Base-by-base conservation (phyloP, 2,329 filamentous ascomycete species). In the Aspergillus tubingensis region DNA sequence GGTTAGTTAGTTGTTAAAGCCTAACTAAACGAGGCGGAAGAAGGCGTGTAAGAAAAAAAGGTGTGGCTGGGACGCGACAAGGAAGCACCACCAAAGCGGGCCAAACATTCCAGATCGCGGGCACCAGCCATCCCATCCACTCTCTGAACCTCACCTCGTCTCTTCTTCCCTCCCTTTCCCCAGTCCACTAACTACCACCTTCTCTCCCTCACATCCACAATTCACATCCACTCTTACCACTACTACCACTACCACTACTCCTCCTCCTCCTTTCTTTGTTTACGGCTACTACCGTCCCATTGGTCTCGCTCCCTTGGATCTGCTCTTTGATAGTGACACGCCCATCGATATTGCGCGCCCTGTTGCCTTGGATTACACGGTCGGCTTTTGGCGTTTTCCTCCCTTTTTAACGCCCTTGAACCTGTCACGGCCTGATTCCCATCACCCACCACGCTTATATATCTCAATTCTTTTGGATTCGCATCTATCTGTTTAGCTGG, bases 361-460 rank as follows among this genome's bases (percentile, higher is more conserved):
- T 27, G 21, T 60, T 62, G 54, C 49, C 27, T 36, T 62, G 49
- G 23, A 52, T 57, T 52, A 52, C 54, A 50, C 58, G 58, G 59
- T 62, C 57, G 61, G 60, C 61, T 55, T 60, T 59, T 56, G 61
- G 55, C 64, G 62, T 65, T 62, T 58, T 54, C 50, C 60, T 63
- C 62, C 62, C 63, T 63, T 63, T 19, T 19, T 44, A 57, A 63
- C 57, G 47, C 58, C 56, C 51, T 60, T 54, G 38, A 53, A 54
- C 50, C 43, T 50, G 41, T 44, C 52, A 32, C 58, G 39, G 17
- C 44, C 53, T 54, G 23, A 38, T 15, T 53, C 38, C 17, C 23
- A 39, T 17, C 56, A 23, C 44, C 21, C 27, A 58, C 48, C 11
- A 27, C 25, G 19, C 19, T 23, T 49, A 53, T 57, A 41, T 10